phyloP scores from a whole-genome alignment of 2,329 filamentous ascomycete species.

The Botryosphaeria dothidea region DNA sequence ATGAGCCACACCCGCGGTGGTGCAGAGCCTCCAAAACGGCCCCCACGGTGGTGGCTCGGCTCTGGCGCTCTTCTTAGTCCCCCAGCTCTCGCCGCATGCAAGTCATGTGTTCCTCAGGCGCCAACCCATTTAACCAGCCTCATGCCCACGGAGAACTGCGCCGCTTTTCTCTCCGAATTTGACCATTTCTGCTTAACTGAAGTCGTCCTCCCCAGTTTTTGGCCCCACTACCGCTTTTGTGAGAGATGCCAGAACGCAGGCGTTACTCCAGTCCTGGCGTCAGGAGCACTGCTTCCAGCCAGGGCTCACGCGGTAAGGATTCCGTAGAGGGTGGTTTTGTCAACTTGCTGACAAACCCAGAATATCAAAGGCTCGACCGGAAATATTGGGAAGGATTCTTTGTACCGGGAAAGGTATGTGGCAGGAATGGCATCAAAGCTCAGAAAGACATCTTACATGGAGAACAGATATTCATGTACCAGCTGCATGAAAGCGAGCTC shows the following conservation, averaged over 20 bases:
- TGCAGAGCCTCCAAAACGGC: slow-evolving; percentile 1
- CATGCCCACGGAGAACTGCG: neutral
- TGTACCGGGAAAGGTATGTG: neutral
- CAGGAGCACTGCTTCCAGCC: neutral
- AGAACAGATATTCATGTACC: neutral
- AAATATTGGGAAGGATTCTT: neutral
- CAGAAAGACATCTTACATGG: neutral
- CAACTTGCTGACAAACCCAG: neutral
- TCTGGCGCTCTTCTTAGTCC: neutral
- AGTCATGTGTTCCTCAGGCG: neutral
- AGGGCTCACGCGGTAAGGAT: neutral
- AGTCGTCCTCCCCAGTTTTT: neutral
- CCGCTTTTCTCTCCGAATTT: neutral
- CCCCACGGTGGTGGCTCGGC: slow-evolving; percentile 5
- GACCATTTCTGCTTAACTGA: no score
- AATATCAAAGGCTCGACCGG: neutral
- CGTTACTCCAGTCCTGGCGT: neutral
- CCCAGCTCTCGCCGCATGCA: slow-evolving; percentile 4
- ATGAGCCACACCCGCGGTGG: neutral
- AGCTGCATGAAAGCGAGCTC: neutral
- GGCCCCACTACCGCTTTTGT: neutral
- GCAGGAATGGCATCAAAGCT: neutral
- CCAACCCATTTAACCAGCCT: neutral
- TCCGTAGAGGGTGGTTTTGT: neutral
- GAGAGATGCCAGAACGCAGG: neutral